Evolutionary conservation across 2,329 filamentous ascomycete genomes (phyloP), one percentile per base, ranked within the genome.

Genomic region (Seiridium cupressi): DNA sequence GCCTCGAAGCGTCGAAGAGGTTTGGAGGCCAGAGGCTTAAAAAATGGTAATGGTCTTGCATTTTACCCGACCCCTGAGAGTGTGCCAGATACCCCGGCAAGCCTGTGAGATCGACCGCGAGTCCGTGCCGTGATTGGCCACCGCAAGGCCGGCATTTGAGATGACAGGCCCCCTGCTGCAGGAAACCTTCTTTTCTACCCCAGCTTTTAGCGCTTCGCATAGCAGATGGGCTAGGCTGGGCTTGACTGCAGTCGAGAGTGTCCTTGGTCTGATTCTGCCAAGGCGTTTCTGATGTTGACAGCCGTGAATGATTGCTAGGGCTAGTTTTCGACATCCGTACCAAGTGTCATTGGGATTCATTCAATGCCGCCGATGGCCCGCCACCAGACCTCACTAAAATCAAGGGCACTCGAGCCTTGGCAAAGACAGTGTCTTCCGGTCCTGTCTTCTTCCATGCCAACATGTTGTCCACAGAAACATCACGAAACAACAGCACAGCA

Each of bases 281-380:
- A 57, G 54, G 13, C 54, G 54, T 57, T 57, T 57, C 54, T 47
- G 34, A 57, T 31, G 26, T 34, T 47, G 54, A 57, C 31, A 57
- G 54, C 44, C 54, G 54, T 57, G 40, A 46, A 18, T 31, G 54
- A 31, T 13, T 57, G 26, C 26, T 42, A 18, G 44, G 32, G 40
- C 36, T 31, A 8, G 34, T 38, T n/a, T 36, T 47, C 36, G 54
- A 57, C 54, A 34, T 32, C 35, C 44, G 49, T 38, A 3, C 9
- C 31, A 36, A 53, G 18, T 26, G 18, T 26, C 18, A 26, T 26
- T 26, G 18, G 18, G 18, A 26, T 26, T 26, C 18, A 26, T 26
- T 26, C 18, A 26, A 26, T 26, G 18, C 18, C 18, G 18, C 18
- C 18, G 18, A 26, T 26, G 18, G 18, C 18, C 18, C 18, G 18